These are phyloP conservation scores for Pseudogymnoascus sp. DNA, from an alignment of 2,329 filamentous ascomycete species.

Conservation along the genomic window DNA sequence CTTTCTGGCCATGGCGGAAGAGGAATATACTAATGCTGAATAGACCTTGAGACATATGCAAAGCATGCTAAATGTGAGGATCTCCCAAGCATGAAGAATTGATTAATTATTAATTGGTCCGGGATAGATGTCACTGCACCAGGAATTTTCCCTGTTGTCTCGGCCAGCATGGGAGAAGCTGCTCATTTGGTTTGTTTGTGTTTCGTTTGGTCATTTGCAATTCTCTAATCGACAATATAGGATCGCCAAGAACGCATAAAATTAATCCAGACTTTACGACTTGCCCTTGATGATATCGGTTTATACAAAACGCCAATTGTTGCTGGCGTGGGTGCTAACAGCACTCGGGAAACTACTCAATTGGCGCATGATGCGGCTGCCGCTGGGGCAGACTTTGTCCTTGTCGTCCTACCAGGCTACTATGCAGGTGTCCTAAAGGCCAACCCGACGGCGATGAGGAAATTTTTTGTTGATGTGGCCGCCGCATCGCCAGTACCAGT, in stretches of 20 bases:
- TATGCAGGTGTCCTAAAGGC: conserved; percentile 17
- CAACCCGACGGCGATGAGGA: conserved; percentile 19
- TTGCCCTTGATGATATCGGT: conserved; percentile 34
- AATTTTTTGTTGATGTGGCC: conserved; percentile 24
- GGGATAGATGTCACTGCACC: background rate
- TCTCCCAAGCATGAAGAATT: background rate
- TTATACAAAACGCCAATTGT: conserved; percentile 37
- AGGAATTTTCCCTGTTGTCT: conserved; percentile 15
- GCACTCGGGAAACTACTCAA: conserved; percentile 33
- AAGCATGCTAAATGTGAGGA: conserved; percentile 16
- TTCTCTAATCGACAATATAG: background rate
- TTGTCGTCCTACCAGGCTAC: conserved; percentile 20
- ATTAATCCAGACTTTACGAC: conserved; percentile 36
- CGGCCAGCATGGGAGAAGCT: conserved; percentile 17
- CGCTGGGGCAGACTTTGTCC: conserved; percentile 32
- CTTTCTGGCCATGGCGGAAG: background rate
- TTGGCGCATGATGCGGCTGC: conserved; percentile 34
- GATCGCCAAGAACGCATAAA: conserved; percentile 33
- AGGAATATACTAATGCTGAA: background rate
- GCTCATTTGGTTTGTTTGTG: conserved; percentile 11
- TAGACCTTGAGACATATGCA: conserved; percentile 14
- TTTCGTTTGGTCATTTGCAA: background rate
- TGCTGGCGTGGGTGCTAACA: conserved; percentile 39
- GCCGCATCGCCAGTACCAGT: conserved; percentile 22
- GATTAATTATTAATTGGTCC: background rate